Percentiles rank a stretch among this genome's conserved stretches.
phyloP scores from a whole-genome alignment of 129 eudicot species.

The Flaveria brownii region DNA sequence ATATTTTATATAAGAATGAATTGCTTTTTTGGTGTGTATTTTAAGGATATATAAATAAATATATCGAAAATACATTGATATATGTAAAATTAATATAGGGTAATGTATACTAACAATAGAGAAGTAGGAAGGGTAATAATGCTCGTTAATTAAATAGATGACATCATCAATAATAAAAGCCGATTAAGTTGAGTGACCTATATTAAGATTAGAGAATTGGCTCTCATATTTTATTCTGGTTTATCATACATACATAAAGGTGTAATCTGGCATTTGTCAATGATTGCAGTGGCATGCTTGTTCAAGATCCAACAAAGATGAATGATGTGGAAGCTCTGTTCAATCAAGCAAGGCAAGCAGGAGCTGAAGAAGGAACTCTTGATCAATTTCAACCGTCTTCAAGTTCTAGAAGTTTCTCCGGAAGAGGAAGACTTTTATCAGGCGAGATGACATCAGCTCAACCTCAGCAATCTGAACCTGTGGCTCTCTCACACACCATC shows the following conservation, averaged over 20 bases:
- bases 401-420: conserved; percentile 75
- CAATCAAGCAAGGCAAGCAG: conserved; percentile 69
- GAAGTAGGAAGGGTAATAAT: not conserved
- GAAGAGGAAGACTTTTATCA: conserved; percentile 82
- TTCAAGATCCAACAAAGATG: conserved; percentile 59
- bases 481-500: conserved; percentile 53
- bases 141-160: not conserved
- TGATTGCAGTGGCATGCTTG: conserved; percentile 76
- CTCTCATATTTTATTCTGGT: not conserved
- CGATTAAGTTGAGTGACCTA: not conserved
- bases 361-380: conserved; percentile 54
- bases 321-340: conserved; percentile 76
- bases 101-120: not conserved
- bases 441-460: conserved; percentile 62
- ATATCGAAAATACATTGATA: too few species aligned
- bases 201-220: not conserved
- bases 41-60: not conserved
- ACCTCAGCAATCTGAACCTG: conserved; percentile 55
- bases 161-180: not conserved
- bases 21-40: not conserved
- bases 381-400: conserved; percentile 70
- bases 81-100: not conserved
- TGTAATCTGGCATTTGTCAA: conserved; percentile 22
- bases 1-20: not conserved
- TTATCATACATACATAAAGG: not conserved